Percentiles rank a stretch among this genome's conserved stretches.
phyloP scores from a whole-genome alignment of 441 rosid genomes.

The Aleurites moluccanus region DNA sequence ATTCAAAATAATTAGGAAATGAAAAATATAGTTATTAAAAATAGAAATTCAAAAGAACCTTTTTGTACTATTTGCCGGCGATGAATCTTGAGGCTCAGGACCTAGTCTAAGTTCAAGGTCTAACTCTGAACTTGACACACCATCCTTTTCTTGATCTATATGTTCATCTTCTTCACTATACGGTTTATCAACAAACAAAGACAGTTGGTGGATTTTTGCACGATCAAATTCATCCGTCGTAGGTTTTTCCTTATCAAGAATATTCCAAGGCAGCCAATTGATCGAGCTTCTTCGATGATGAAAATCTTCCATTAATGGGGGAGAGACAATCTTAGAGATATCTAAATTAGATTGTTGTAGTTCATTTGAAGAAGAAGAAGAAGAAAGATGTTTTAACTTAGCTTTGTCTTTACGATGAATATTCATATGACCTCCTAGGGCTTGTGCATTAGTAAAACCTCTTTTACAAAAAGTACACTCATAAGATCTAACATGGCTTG shows the following conservation, averaged over 20 bases:
- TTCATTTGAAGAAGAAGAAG: not conserved
- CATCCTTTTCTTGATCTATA: not conserved
- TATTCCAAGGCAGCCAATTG: constrained; percentile 31
- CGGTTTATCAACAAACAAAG: constrained; percentile 34
- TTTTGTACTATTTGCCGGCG: constrained; percentile 33
- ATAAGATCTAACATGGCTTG: constrained; percentile 50
- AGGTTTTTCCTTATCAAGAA: not conserved
- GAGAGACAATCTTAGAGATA: no score
- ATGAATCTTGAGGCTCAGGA: constrained; percentile 38
- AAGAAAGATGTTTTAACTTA: constrained; percentile 23
- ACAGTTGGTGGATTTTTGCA: constrained; percentile 29
- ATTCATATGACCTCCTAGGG: constrained; percentile 81
- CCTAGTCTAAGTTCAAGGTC: constrained; percentile 69
- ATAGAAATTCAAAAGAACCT: constrained; percentile 37
- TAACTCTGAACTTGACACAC: constrained; percentile 24
- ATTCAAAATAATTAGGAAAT: not conserved
- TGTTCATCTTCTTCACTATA: not conserved
- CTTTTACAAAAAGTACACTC: constrained; percentile 65
- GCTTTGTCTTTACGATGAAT: constrained; percentile 59
- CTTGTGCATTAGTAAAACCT: constrained; percentile 83
- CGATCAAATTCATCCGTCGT: constrained; percentile 2
- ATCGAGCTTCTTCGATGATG: not conserved
- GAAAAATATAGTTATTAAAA: no score
- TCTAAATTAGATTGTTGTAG: not conserved
- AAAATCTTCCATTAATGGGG: not conserved